Evolutionary conservation across 257 asterid species (phyloP), one percentile per base, ranked within the genome.

Genomic region (Fraxinus pennsylvanica): DNA sequence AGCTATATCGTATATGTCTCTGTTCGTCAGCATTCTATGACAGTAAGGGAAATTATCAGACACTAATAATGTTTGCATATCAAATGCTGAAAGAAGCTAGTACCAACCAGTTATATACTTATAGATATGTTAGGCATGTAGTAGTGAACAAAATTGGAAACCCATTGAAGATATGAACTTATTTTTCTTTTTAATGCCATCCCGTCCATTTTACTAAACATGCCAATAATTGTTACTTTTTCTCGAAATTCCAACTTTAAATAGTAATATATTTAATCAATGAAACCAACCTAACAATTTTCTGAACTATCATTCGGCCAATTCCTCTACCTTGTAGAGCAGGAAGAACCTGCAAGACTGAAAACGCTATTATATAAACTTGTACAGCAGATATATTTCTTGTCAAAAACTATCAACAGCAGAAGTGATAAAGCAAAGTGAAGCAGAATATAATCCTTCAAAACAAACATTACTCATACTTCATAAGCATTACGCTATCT

Each of bases 1-100:
- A 75, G 94, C 90, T 82, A 95, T 92, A 77, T 92, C 98, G 72
- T 92, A 88, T 77, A 92, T 85, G 73, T 82, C 96, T 85, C 69
- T 86, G 85, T 39, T 86, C 19, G 81, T 88, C 68, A 95, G 97
- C 88, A 85, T 76, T 89, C 98, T 95, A 94, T 91, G 76, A 82
- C n/a, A 67, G 39, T 79, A 75, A 81, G 32, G 69, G 52, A 67
- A 47, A 61, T 15, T 71, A 75, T 78, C 74, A 75, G 25, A 66
- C 45, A 69, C 69, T 15, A 52, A 45, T 50, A 45, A 47, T 50
- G 6, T 79, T 25, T 54, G 50, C 65, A 52, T 50, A 39, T 27
- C 74, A 33, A 69, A 25, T 59, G 14, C 22, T 29, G 14, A 79
- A 35, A 75, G 36, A 73, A 77, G 8, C 73, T 19, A 54, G 25